Evolutionary conservation across 148 eudicot genomes (phyloP), one percentile per base, ranked within the genome.

Genomic region (Euryodendron excelsum): DNA sequence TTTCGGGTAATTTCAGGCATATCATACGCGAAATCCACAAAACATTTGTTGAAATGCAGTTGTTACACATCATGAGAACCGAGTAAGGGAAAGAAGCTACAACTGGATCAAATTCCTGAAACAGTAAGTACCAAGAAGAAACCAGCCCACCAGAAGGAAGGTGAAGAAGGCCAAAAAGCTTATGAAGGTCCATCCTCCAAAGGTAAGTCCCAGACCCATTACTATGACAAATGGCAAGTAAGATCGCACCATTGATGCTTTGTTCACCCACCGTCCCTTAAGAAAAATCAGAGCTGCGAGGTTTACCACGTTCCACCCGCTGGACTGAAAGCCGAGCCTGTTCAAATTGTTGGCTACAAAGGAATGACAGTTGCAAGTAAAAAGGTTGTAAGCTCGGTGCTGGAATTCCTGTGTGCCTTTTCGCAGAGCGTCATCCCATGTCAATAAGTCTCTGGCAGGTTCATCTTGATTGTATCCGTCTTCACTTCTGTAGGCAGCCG

Each of bases 291-390:
- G 80, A 47, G 77, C 67, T 1, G 97, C 99, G 53, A 93, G 76
- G 84, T 86, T 90, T 77, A 91, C 96, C 77, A 95, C 96, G 53
- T 95, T 95, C 99, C 99, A 95, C 37, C 90, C 85, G 6, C 93
- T 85, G 23, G 88, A 84, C 75, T 76, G 80, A 73, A 90, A 93
- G 41, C 88, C 87, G 83, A 95, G 78, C 74, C 91, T 87, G 84
- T 95, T 95, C 15, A 93, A 81, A 79, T 87, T 89, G 86, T 95
- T 93, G 55, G 91, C 92, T 11, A 93, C 99, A 72, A 93, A 95
- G 28, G 96, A 95, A 86, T 95, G 97, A 80, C 99, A 95, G 74
- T 95, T 95, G 88, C 99, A 93, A 45, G 97, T 90, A n/a, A 93
- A 80, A 33, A 95, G 84, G 84, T 78, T 95, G 87, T 95, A 95